Evolutionary conservation across 2,329 filamentous ascomycete genomes (phyloP).

Genomic region (Helotiales sp.): DNA sequence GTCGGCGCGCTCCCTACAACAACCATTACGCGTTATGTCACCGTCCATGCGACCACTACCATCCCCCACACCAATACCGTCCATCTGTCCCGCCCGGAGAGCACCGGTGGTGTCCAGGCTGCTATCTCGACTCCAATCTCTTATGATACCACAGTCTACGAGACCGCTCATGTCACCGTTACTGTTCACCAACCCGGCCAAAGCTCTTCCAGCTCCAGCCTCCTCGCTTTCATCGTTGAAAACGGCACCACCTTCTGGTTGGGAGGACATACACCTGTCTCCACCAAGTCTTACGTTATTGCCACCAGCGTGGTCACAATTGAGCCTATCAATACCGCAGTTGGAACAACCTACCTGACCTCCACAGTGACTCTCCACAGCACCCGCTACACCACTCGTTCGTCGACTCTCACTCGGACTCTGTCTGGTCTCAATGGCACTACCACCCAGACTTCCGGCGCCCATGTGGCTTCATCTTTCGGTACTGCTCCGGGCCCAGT

Average conservation of each 20-base stretch:
- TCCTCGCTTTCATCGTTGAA: slow-evolving; percentile 28
- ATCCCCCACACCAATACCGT: neutral
- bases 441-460: neutral
- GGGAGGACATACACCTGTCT: slow-evolving; percentile 32
- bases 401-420: slow-evolving; percentile 27
- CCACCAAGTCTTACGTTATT: slow-evolving; percentile 27
- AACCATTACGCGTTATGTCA: slow-evolving; percentile 24
- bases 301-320: slow-evolving; percentile 35
- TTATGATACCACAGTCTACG: slow-evolving; percentile 3
- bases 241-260: slow-evolving; percentile 26
- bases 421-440: slow-evolving; percentile 11
- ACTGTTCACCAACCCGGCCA: slow-evolving; percentile 9
- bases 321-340: slow-evolving; percentile 25
- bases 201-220: slow-evolving; percentile 7
- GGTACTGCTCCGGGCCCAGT: neutral
- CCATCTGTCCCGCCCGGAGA: slow-evolving; percentile 10
- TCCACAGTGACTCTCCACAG: slow-evolving; percentile 26
- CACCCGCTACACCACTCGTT: slow-evolving; percentile 18
- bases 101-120: neutral
- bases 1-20: slow-evolving; percentile 5
- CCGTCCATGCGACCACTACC: slow-evolving; percentile 15
- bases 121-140: slow-evolving; percentile 4
- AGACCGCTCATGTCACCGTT: slow-evolving; percentile 15
- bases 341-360: slow-evolving; percentile 1
- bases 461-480: neutral